Evolutionary conservation across 2,329 filamentous ascomycete genomes (phyloP).

Genomic region (Fonsecaea monophora): DNA sequence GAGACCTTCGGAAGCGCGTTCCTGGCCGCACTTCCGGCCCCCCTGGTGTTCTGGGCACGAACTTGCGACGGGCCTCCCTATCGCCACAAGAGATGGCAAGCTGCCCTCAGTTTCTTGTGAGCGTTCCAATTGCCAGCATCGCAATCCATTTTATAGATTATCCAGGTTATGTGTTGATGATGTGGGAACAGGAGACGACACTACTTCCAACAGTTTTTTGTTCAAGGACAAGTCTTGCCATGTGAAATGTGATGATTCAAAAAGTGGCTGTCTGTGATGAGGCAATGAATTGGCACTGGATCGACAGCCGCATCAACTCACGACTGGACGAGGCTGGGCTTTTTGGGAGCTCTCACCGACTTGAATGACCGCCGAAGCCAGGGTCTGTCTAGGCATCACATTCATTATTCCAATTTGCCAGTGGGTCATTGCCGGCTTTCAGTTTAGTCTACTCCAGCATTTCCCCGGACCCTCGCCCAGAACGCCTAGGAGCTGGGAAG

Average conservation of each 20-base stretch:
- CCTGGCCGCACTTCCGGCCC: background rate
- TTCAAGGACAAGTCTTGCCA: background rate
- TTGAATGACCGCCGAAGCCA: background rate
- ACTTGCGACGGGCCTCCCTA: background rate
- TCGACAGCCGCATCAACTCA: background rate
- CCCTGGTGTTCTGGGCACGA: background rate
- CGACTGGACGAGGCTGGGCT: constrained; percentile 17
- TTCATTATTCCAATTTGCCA: background rate
- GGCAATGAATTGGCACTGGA: constrained; percentile 8
- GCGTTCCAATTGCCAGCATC: background rate
- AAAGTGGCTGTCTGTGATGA: constrained; percentile 13
- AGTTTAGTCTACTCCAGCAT: constrained; percentile 29
- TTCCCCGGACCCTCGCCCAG: constrained; percentile 27
- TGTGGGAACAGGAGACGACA: background rate
- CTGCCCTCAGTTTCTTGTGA: background rate
- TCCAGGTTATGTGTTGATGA: background rate
- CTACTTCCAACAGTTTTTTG: background rate
- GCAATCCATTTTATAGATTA: background rate
- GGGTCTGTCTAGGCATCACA: constrained; percentile 7
- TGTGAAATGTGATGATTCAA: background rate
- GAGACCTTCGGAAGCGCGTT: background rate
- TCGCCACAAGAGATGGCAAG: background rate
- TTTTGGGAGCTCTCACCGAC: constrained; percentile 4
- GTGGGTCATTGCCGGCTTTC: constrained; percentile 34
- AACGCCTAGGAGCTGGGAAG: constrained; percentile 2